phyloP scores from a whole-genome alignment of 2,329 filamentous ascomycete genomes.

The Monosporascus sp. region DNA sequence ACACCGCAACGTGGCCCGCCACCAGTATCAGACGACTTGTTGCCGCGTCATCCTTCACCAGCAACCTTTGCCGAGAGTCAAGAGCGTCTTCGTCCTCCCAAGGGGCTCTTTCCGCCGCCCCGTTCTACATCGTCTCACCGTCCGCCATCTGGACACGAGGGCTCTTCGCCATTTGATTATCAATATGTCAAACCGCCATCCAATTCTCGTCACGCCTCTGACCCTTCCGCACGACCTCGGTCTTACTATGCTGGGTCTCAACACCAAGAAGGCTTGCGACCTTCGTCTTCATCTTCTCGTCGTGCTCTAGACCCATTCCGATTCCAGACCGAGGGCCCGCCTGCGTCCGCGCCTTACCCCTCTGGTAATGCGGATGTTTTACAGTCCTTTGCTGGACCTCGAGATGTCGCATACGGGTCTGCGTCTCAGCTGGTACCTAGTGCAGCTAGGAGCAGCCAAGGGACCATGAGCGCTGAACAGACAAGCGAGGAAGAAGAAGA shows the following conservation, averaged over 20 bases:
- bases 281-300: constrained; percentile 23
- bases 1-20: constrained; percentile 29
- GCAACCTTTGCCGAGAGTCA: constrained; percentile 31
- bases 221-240: constrained; percentile 30
- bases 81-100: constrained; percentile 35
- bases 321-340: constrained; percentile 43
- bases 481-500: constrained; percentile 26
- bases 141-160: constrained; percentile 29
- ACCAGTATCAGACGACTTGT: constrained; percentile 27
- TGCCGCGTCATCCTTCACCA: constrained; percentile 33
- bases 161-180: constrained; percentile 40
- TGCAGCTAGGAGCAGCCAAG: constrained; percentile 28
- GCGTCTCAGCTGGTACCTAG: constrained; percentile 17
- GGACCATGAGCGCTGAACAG: constrained; percentile 30
- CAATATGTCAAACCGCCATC: constrained; percentile 34
- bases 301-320: constrained; percentile 42
- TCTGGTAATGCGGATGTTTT: constrained; percentile 28
- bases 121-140: constrained; percentile 35
- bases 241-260: constrained; percentile 22
- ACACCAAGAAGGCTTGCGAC: constrained; percentile 27
- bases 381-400: constrained; percentile 32
- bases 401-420: constrained; percentile 15
- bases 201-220: constrained; percentile 38
- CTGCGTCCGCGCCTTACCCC: constrained; percentile 27
- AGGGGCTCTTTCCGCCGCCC: constrained; percentile 48